Evolutionary conservation across 805 yeast genomes (phyloP).

Genomic region (Ogataea sp.): DNA sequence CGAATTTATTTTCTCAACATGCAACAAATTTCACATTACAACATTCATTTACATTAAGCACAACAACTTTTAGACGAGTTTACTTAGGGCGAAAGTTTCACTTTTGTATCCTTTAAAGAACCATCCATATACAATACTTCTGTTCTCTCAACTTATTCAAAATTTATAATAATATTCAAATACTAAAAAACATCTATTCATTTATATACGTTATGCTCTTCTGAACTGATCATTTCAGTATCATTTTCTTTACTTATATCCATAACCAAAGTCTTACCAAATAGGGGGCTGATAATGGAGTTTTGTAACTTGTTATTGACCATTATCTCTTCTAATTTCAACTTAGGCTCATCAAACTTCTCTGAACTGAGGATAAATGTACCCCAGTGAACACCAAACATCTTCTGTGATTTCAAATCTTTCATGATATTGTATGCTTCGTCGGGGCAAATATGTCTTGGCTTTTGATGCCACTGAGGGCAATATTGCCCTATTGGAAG

Average conservation of each 20-base stretch:
- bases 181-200: conserved; percentile 1
- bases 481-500: conserved; percentile 94
- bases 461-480: conserved; percentile 90
- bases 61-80: too few species aligned
- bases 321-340: conserved; percentile 45
- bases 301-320: conserved; percentile 24
- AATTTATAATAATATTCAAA: too few species aligned
- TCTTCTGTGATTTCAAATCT: conserved; percentile 50
- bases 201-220: neutral
- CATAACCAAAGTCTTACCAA: conserved; percentile 64
- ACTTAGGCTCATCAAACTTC: conserved; percentile 77
- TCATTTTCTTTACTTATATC: conserved; percentile 23
- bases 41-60: too few species aligned
- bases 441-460: conserved; percentile 78
- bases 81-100: too few species aligned
- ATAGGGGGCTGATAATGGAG: conserved; percentile 55
- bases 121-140: too few species aligned
- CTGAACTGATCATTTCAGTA: neutral
- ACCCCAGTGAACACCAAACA: conserved; percentile 95
- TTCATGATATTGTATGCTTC: conserved; percentile 66
- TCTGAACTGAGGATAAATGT: conserved; percentile 88
- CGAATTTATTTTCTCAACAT: too few species aligned
- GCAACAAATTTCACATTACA: too few species aligned
- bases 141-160: too few species aligned
- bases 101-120: too few species aligned